Evolutionary conservation across 2,329 filamentous ascomycete species (phyloP).

Genomic region (Diaporthe capsici): DNA sequence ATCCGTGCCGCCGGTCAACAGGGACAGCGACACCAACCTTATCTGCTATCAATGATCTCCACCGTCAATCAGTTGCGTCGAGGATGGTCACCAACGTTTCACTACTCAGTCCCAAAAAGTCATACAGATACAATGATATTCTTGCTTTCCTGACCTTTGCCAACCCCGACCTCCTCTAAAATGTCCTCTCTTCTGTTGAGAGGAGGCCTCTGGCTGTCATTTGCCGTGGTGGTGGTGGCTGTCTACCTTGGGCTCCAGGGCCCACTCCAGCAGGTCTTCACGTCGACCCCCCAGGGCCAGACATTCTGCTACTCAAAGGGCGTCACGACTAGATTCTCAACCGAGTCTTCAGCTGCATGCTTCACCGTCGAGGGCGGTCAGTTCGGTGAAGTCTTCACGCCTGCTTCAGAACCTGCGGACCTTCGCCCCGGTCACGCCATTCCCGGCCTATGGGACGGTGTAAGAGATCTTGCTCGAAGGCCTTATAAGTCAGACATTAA

Average conservation of each 20-base stretch:
- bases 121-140: background rate
- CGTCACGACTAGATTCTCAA: conserved; percentile 57
- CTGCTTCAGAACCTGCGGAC: conserved; percentile 44
- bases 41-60: conserved; percentile 26
- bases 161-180: background rate
- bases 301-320: conserved; percentile 60
- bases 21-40: conserved; percentile 21
- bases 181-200: conserved; percentile 36
- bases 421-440: conserved; percentile 67
- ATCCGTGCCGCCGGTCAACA: conserved; percentile 4
- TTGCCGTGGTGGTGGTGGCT: conserved; percentile 35
- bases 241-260: conserved; percentile 38
- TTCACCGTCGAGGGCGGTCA: conserved; percentile 68
- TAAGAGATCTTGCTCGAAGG: background rate
- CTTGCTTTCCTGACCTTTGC: background rate
- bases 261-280: conserved; percentile 37
- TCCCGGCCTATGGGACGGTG: conserved; percentile 78
- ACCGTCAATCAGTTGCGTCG: background rate
- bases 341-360: conserved; percentile 61
- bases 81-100: background rate
- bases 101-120: background rate
- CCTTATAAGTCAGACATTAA: background rate
- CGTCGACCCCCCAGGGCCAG: conserved; percentile 33
- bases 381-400: conserved; percentile 64
- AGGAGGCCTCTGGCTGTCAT: conserved; percentile 37